Conservation (phyloP, 2,329 filamentous ascomycete species). For the Ceratocystis alfenasii region DNA sequence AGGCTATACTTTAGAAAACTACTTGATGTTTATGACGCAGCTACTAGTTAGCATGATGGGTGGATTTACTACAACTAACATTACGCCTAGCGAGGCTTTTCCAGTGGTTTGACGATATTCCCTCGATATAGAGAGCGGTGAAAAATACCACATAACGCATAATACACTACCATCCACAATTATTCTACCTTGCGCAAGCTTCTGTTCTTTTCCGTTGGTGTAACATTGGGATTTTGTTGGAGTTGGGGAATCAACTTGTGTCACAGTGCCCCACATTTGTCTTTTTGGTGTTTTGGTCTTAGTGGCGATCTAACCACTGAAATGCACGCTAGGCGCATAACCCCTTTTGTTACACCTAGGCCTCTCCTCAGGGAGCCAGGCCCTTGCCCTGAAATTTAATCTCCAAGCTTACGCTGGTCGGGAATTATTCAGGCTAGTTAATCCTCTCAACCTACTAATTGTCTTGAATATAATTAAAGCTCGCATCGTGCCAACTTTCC, state of each 20-base stretch:
- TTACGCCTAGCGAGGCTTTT: too few relatives aligned
- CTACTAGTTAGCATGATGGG: too few relatives aligned
- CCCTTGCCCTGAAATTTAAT: neutral
- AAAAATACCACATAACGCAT: too few relatives aligned
- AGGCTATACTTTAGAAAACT: neutral
- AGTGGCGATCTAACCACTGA: too few relatives aligned
- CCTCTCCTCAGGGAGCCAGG: too few relatives aligned
- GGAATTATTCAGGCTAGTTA: neutral
- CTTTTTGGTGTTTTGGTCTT: neutral
- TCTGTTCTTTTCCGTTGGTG: neutral
- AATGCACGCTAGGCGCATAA: neutral
- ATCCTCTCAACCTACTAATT: neutral
- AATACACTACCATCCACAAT: too few relatives aligned
- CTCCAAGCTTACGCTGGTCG: too few relatives aligned
- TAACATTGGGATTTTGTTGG: neutral
- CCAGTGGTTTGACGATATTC: too few relatives aligned
- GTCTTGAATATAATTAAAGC: neutral
- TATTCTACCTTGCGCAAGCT: too few relatives aligned
- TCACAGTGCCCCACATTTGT: neutral
- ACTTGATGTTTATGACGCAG: neutral
- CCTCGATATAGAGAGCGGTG: too few relatives aligned
- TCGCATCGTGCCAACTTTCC: neutral
- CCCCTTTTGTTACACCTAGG: constrained; percentile 8
- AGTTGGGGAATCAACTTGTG: neutral
- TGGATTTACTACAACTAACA: too few relatives aligned